phyloP scores from a whole-genome alignment of 805 yeast species.

The Barnettozyma pratensis region DNA sequence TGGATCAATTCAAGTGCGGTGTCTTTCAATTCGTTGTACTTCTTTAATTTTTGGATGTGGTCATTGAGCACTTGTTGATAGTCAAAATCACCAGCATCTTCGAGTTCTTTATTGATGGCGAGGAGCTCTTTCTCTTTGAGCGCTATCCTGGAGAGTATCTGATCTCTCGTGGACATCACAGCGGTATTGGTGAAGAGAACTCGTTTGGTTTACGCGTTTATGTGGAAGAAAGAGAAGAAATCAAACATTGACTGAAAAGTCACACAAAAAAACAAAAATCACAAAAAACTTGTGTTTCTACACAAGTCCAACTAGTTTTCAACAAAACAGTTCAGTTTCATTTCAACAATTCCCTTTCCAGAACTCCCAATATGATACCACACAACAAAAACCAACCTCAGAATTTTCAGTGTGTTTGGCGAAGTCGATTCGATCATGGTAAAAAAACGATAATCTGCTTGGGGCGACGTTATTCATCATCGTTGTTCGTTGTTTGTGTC shows the following conservation, averaged over 20 bases:
- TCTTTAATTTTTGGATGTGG: slow-evolving; percentile 49
- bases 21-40: slow-evolving; percentile 62
- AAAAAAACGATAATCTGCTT: slow-evolving; percentile 28
- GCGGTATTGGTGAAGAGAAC: background rate
- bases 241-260: background rate
- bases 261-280: background rate
- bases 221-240: background rate
- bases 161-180: slow-evolving; percentile 5
- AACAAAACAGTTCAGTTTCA: background rate
- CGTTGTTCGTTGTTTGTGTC: background rate
- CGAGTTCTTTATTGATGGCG: slow-evolving; percentile 8
- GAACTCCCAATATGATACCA: background rate
- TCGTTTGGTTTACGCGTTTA: background rate
- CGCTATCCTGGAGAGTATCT: slow-evolving; percentile 8
- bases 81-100: slow-evolving; percentile 21
- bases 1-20: slow-evolving; percentile 51
- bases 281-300: too few species aligned
- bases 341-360: background rate
- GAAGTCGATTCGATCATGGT: slow-evolving; percentile 26
- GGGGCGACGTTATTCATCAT: slow-evolving; percentile 29
- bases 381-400: slow-evolving; percentile 12
- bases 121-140: slow-evolving; percentile 7
- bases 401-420: slow-evolving; percentile 31
- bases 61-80: slow-evolving; percentile 42
- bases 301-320: too few species aligned